These are phyloP conservation scores for Quercus robur DNA, from an alignment of 306 rosid species.

Conservation along the genomic window DNA sequence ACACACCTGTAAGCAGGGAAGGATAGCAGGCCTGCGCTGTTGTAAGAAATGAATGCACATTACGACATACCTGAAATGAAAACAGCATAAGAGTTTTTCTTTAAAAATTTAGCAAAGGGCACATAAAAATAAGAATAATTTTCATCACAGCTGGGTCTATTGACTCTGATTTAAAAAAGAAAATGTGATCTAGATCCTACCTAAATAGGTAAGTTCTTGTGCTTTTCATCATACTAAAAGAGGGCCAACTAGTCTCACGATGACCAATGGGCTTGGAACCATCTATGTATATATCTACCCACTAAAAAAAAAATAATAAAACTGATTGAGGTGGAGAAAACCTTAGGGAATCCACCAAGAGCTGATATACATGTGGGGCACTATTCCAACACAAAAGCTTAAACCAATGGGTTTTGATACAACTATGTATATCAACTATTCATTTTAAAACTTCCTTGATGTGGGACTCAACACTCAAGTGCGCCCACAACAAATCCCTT, in stretches of 20 bases:
- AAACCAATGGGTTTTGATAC: no score
- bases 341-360: no score
- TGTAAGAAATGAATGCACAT: slow-evolving; percentile 97
- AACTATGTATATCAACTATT: no score
- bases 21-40: slow-evolving; percentile 79
- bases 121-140: not conserved
- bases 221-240: not conserved
- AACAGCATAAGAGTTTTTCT: slow-evolving; percentile 2
- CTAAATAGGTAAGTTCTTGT: not conserved
- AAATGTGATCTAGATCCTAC: not conserved
- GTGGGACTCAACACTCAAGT: no score
- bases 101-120: not conserved
- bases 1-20: slow-evolving; percentile 95
- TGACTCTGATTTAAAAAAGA: not conserved
- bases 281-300: no score
- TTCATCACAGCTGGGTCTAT: not conserved
- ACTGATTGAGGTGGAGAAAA: no score
- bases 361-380: no score
- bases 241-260: not conserved
- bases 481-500: no score
- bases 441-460: no score
- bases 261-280: not conserved
- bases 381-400: no score
- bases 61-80: slow-evolving; percentile 85
- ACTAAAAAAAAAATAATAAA: no score